phyloP scores from a whole-genome alignment of 805 yeast species.

The Lipomyces kockii region DNA sequence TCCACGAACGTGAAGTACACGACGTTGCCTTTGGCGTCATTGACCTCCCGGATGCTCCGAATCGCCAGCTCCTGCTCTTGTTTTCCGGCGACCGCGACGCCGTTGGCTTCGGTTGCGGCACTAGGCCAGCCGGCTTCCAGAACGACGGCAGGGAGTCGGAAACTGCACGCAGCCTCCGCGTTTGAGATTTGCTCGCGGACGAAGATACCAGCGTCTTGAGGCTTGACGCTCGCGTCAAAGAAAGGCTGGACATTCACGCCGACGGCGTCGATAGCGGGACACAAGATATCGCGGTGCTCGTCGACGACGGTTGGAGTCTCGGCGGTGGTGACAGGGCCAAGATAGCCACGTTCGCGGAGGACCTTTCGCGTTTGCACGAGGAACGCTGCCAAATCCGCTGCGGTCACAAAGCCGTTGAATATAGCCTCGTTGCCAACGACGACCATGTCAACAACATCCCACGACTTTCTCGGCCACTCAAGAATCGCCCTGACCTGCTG shows the following conservation, averaged over 20 bases:
- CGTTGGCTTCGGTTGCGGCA: slow-evolving; percentile 49
- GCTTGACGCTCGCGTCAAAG: slow-evolving; percentile 66
- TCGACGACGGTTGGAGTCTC: slow-evolving; percentile 81
- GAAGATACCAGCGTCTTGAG: slow-evolving; percentile 71
- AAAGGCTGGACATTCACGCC: slow-evolving; percentile 86
- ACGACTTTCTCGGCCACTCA: slow-evolving; percentile 49
- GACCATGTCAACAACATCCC: slow-evolving; percentile 74
- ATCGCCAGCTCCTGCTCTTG: slow-evolving; percentile 44
- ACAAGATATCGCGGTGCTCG: slow-evolving; percentile 61
- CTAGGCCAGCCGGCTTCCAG: slow-evolving; percentile 57
- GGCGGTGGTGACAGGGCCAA: slow-evolving; percentile 77
- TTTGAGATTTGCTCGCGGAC: slow-evolving; percentile 63
- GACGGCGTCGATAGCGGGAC: slow-evolving; percentile 74
- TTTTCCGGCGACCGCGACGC: slow-evolving; percentile 49
- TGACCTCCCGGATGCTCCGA: slow-evolving; percentile 54
- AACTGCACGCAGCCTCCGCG: slow-evolving; percentile 52
- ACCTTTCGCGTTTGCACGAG: slow-evolving; percentile 63
- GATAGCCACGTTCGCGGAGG: slow-evolving; percentile 70
- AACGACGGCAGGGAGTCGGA: slow-evolving; percentile 46
- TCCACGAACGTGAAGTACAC: slow-evolving; percentile 77
- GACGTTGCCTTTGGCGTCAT: slow-evolving; percentile 48
- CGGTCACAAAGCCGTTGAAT: slow-evolving; percentile 64
- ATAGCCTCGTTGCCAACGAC: slow-evolving; percentile 92
- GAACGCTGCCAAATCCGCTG: slow-evolving; percentile 63
- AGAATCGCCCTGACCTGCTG: slow-evolving; percentile 59